Conservation (phyloP, 164 flowering plant genomes). For the Cinnamomum micranthum region DNA sequence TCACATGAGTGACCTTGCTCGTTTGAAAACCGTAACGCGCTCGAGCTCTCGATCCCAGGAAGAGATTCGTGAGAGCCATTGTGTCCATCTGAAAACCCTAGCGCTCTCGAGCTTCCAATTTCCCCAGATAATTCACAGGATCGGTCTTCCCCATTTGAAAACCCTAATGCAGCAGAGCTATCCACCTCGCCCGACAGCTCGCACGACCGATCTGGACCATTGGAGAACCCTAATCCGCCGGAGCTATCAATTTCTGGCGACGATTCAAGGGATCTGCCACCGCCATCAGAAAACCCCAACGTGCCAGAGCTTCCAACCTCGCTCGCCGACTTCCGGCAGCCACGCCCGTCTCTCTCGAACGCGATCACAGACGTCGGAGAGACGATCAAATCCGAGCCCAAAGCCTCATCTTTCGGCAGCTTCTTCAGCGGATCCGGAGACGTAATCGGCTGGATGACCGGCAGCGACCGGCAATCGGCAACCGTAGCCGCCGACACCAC, state of each 20-base stretch:
- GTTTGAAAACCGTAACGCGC: constrained; percentile 16
- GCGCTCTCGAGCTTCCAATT: constrained; percentile 17
- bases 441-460: constrained; percentile 62
- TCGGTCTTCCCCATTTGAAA: constrained; percentile 16
- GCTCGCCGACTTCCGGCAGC: background rate
- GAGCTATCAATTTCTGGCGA: constrained; percentile 35
- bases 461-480: constrained; percentile 34
- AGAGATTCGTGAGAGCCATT: constrained; percentile 3
- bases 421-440: constrained; percentile 15
- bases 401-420: constrained; percentile 11
- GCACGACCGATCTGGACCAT: background rate
- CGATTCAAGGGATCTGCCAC: constrained; percentile 19
- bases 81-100: constrained; percentile 21
- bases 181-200: constrained; percentile 1
- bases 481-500: constrained; percentile 27
- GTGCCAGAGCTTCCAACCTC: constrained; percentile 3
- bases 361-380: constrained; percentile 24
- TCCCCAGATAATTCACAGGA: constrained; percentile 13
- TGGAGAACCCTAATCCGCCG: background rate
- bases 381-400: constrained; percentile 13
- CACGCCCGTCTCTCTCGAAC: constrained; percentile 15
- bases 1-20: constrained; percentile 9
- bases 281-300: constrained; percentile 1
- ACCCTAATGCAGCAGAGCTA: constrained; percentile 22
- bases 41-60: constrained; percentile 9